phyloP scores from a whole-genome alignment of 2,329 filamentous ascomycete genomes.

The Akanthomyces uredinophilus region DNA sequence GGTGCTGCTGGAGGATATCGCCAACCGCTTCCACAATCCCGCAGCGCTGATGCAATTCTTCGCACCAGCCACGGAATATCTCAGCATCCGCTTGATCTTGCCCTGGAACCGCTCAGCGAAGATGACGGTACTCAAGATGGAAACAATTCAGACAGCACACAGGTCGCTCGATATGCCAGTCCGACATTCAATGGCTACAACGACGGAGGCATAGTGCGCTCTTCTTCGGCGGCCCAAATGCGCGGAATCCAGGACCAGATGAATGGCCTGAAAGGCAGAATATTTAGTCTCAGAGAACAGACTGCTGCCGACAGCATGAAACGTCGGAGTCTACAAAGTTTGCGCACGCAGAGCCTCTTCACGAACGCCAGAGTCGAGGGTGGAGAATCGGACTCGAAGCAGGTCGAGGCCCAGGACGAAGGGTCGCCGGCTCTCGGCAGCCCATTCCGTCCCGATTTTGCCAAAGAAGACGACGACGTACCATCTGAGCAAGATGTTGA shows the following conservation, averaged over 20 bases:
- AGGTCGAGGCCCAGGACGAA: conserved; percentile 15
- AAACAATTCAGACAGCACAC: conserved; percentile 28
- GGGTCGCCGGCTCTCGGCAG: conserved; percentile 14
- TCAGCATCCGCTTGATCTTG: conserved; percentile 35
- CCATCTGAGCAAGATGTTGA: neutral
- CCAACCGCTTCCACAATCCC: conserved; percentile 40
- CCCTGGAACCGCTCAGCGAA: conserved; percentile 51
- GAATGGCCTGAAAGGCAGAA: conserved; percentile 77
- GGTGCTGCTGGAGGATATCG: conserved; percentile 55
- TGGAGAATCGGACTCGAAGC: conserved; percentile 19
- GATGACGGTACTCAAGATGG: conserved; percentile 37
- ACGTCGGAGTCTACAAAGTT: conserved; percentile 68
- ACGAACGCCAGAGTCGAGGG: conserved; percentile 54
- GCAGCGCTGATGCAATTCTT: conserved; percentile 38
- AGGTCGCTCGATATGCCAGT: conserved; percentile 37
- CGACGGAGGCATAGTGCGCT: conserved; percentile 53
- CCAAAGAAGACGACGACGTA: conserved; percentile 11
- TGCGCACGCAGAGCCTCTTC: conserved; percentile 73
- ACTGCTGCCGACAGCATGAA: conserved; percentile 74
- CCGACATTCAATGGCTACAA: conserved; percentile 38
- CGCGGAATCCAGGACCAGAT: conserved; percentile 76
- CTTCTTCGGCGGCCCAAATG: conserved; percentile 68
- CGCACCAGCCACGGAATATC: conserved; percentile 33
- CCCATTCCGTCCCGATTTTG: conserved; percentile 13
- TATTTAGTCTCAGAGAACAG: conserved; percentile 72